phyloP scores from a whole-genome alignment of 768 basidiomycete genomes.

The Saitozyma sp. region DNA sequence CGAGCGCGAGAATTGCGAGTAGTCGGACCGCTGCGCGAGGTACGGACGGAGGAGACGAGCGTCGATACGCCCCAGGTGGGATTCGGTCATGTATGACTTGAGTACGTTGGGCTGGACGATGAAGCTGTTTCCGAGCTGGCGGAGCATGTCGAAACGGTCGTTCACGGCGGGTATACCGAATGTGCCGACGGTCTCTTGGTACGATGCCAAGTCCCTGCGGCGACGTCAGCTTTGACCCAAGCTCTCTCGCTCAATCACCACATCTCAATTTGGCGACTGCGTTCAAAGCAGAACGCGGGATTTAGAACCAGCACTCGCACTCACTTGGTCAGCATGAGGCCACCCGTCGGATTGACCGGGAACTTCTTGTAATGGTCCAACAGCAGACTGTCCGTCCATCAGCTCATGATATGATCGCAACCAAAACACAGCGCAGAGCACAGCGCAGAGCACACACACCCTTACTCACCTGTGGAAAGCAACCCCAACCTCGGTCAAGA shows the following conservation, averaged over 20 bases:
- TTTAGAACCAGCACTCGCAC: conserved; percentile 28
- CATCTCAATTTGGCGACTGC: too few relatives aligned
- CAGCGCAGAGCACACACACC: neutral
- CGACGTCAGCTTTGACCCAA: neutral
- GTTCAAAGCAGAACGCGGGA: too few relatives aligned
- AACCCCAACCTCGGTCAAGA: conserved; percentile 89
- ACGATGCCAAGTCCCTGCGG: conserved; percentile 85
- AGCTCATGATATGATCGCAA: neutral
- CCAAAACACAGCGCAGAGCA: neutral
- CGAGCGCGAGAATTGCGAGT: conserved; percentile 64
- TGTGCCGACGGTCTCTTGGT: conserved; percentile 83
- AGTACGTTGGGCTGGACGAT: conserved; percentile 93
- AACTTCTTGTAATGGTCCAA: conserved; percentile 95
- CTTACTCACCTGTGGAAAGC: conserved; percentile 77
- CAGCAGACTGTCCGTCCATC: conserved; percentile 62
- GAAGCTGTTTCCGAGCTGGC: conserved; percentile 95
- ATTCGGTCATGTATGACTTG: conserved; percentile 91
- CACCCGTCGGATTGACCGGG: conserved; percentile 93
- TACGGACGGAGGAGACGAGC: conserved; percentile 82
- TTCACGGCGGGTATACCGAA: conserved; percentile 79
- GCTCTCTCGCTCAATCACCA: neutral
- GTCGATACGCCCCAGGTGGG: conserved; percentile 89
- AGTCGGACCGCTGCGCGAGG: conserved; percentile 85
- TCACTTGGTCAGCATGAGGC: conserved; percentile 96
- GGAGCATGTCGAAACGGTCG: conserved; percentile 96